phyloP scores from a whole-genome alignment of 2,329 filamentous ascomycete genomes.

The Arthrobotrys iridis region DNA sequence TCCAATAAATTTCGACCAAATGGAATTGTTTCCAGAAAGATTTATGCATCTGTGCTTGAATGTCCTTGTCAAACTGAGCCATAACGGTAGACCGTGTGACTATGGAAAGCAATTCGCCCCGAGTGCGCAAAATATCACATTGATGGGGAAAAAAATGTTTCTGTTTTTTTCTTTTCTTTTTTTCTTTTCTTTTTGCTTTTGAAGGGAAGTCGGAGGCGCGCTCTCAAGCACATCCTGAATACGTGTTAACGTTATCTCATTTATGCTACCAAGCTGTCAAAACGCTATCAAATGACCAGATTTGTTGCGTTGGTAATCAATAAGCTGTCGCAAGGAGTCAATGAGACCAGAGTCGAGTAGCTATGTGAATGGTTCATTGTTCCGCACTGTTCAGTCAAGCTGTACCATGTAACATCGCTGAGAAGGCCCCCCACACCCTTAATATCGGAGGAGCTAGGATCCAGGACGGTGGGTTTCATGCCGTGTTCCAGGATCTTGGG shows the following conservation, averaged over 20 bases:
- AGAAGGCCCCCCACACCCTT: slow-evolving; percentile 27
- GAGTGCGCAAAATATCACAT: too few relatives aligned
- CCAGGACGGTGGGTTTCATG: slow-evolving; percentile 31
- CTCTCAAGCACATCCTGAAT: not conserved
- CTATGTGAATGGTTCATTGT: slow-evolving; percentile 5
- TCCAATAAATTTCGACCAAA: not conserved
- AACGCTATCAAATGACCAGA: slow-evolving; percentile 22
- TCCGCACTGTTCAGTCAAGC: not conserved
- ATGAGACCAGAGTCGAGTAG: too few relatives aligned
- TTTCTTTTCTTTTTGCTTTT: too few relatives aligned
- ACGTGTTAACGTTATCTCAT: not conserved
- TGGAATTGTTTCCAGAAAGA: not conserved
- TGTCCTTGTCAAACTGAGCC: not conserved
- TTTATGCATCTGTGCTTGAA: not conserved
- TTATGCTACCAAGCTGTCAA: slow-evolving; percentile 34
- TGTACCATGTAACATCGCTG: not conserved
- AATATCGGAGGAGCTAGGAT: slow-evolving; percentile 22
- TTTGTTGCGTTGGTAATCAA: slow-evolving; percentile 5
- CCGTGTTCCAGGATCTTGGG: slow-evolving; percentile 44
- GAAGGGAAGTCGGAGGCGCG: too few relatives aligned
- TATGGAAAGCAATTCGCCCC: not conserved
- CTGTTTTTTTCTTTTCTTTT: too few relatives aligned
- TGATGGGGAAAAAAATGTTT: too few relatives aligned
- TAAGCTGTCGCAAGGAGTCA: too few relatives aligned
- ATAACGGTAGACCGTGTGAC: not conserved